A percentile compares a stretch with the other conserved stretches of the same genome.
These are phyloP conservation scores for Colletotrichum eleusines DNA, from an alignment of 2,329 filamentous ascomycete genomes.

Conservation along the genomic window DNA sequence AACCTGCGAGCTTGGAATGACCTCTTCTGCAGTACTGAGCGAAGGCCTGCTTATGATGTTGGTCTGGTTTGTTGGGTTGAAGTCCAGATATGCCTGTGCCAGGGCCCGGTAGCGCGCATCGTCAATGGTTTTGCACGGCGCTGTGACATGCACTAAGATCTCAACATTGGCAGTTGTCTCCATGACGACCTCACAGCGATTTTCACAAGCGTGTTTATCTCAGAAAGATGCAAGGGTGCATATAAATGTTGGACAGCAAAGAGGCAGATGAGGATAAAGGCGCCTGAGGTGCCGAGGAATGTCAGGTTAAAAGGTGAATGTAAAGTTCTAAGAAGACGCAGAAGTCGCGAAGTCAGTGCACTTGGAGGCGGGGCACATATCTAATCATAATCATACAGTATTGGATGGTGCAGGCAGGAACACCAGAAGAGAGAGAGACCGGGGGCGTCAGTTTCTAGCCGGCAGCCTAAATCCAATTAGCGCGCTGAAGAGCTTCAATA, in stretches of 20 bases:
- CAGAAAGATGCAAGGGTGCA: constrained; percentile 1
- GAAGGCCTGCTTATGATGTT: neutral
- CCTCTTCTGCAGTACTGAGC: neutral
- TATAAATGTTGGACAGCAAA: neutral
- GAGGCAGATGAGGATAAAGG: neutral
- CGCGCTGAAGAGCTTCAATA: constrained; percentile 27
- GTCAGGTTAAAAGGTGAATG: constrained; percentile 4
- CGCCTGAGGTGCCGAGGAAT: neutral
- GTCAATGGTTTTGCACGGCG: constrained; percentile 61
- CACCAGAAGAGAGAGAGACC: constrained; percentile 7
- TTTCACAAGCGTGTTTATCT: constrained; percentile 16
- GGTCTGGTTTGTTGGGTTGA: constrained; percentile 50
- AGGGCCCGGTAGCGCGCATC: constrained; percentile 64
- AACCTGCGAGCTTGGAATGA: constrained; percentile 20
- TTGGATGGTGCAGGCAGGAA: no score
- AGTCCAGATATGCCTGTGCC: constrained; percentile 64
- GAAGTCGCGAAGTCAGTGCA: constrained; percentile 34
- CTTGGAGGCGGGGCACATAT: constrained; percentile 28
- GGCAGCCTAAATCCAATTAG: constrained; percentile 32
- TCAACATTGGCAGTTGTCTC: constrained; percentile 55
- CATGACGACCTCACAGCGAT: constrained; percentile 27
- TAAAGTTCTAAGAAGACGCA: neutral
- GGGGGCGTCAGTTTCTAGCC: constrained; percentile 15
- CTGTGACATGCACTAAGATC: constrained; percentile 68
- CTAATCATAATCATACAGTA: no score